A percentile compares a stretch with the other conserved stretches of the same genome.
phyloP scores from a whole-genome alignment of 2,329 filamentous ascomycete genomes.

The Fusarium decemcellulare region DNA sequence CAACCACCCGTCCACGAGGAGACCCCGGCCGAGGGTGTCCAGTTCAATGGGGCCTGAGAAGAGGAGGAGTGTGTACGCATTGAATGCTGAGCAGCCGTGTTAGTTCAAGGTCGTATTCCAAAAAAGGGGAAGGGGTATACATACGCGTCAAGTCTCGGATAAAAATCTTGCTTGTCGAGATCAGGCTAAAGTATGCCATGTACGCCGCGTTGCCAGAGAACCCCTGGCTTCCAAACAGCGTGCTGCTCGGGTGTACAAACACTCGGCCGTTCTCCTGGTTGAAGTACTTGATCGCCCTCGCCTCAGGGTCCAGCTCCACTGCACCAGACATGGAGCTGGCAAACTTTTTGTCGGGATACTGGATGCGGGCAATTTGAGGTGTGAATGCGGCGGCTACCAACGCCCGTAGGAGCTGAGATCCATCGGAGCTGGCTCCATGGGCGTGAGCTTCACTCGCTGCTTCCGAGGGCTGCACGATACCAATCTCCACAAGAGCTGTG shows the following conservation, averaged over 20 bases:
- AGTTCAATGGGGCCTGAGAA: slow-evolving; percentile 89
- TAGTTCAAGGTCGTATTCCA: slow-evolving; percentile 5
- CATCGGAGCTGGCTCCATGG: slow-evolving; percentile 42
- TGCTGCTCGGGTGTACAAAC: slow-evolving; percentile 92
- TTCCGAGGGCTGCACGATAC: slow-evolving; percentile 72
- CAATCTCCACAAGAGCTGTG: slow-evolving; percentile 86
- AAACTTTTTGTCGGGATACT: slow-evolving; percentile 97
- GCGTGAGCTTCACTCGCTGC: slow-evolving; percentile 49
- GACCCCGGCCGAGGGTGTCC: slow-evolving; percentile 87
- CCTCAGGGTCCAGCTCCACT: slow-evolving; percentile 93
- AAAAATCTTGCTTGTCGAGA: slow-evolving; percentile 93
- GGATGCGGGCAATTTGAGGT: slow-evolving; percentile 92
- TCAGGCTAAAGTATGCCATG: slow-evolving; percentile 91
- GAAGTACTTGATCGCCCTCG: slow-evolving; percentile 92
- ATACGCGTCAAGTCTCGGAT: slow-evolving; percentile 90
- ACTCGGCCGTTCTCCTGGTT: slow-evolving; percentile 88
- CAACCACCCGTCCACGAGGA: slow-evolving; percentile 95
- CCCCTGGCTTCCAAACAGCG: slow-evolving; percentile 84
- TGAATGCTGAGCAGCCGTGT: slow-evolving; percentile 76
- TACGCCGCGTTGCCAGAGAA: slow-evolving; percentile 84
- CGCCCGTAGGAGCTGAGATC: slow-evolving; percentile 72
- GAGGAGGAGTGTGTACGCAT: slow-evolving; percentile 87
- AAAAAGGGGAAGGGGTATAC: slow-evolving; percentile 52
- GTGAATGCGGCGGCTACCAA: slow-evolving; percentile 81
- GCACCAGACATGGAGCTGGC: slow-evolving; percentile 88